Percentiles rank a stretch among this genome's conserved stretches.
These are phyloP conservation scores for Fragilaria crotonensis DNA, from an alignment of 108 stramenopile species.

Conservation along the genomic window DNA sequence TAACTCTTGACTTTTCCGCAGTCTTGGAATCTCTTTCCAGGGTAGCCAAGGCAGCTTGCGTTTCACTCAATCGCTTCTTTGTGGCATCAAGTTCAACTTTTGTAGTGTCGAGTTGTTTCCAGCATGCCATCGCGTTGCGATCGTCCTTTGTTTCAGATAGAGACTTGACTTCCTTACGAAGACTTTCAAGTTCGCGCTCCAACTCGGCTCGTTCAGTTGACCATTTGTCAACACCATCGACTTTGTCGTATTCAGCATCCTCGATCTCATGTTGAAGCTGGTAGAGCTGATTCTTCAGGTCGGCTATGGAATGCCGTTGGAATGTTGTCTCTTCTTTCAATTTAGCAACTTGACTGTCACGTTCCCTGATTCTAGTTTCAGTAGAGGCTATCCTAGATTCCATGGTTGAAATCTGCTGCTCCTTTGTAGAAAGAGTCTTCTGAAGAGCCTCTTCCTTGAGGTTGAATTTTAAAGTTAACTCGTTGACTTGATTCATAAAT, in stretches of 20 bases:
- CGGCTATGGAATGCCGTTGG: constrained; percentile 48
- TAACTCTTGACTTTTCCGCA: constrained; percentile 16
- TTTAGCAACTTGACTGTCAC: constrained; percentile 41
- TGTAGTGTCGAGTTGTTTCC: constrained; percentile 24
- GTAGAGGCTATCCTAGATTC: constrained; percentile 21
- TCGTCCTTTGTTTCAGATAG: background rate
- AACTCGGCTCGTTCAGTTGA: constrained; percentile 32
- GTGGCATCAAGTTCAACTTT: constrained; percentile 21
- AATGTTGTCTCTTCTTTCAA: constrained; percentile 55
- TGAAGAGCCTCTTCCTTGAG: constrained; percentile 8
- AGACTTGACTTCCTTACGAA: constrained; percentile 9
- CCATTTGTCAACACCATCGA: constrained; percentile 25
- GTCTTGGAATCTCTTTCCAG: constrained; percentile 20
- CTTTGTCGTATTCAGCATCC: constrained; percentile 43
- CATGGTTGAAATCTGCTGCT: constrained; percentile 20
- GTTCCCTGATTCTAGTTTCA: constrained; percentile 38
- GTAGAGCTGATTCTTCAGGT: constrained; percentile 67
- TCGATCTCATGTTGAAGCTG: constrained; percentile 58
- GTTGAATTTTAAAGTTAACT: constrained; percentile 11
- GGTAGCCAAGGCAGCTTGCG: constrained; percentile 7
- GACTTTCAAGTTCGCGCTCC: constrained; percentile 17
- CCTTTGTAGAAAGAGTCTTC: constrained; percentile 13
- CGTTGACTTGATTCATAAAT: constrained; percentile 39
- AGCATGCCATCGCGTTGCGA: background rate
- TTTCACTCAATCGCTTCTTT: background rate